Evolutionary conservation across 495 filamentous ascomycete species (phyloP).

Genomic region (Clavariopsis aquatica): DNA sequence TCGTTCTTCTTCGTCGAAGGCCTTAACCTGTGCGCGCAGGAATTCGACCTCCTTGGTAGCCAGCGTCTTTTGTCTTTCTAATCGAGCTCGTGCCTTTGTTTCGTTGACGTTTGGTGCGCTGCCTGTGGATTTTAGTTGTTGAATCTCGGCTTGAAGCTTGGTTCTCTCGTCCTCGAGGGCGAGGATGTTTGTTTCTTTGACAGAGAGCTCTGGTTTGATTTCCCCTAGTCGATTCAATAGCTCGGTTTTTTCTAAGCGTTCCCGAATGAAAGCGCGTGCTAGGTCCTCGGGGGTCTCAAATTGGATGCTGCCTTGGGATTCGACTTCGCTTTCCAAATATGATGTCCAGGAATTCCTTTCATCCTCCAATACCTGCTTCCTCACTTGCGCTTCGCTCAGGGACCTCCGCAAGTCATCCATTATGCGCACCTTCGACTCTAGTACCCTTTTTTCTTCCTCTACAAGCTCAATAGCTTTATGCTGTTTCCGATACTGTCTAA

Average conservation of each 20-base stretch:
- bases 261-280: slow-evolving; percentile 77
- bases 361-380: slow-evolving; percentile 84
- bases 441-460: slow-evolving; percentile 86
- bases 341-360: slow-evolving; percentile 84
- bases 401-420: slow-evolving; percentile 74
- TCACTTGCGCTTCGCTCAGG: slow-evolving; percentile 73
- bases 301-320: slow-evolving; percentile 58
- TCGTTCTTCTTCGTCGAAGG: slow-evolving; percentile 84
- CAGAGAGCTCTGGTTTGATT: slow-evolving; percentile 73
- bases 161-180: slow-evolving; percentile 67
- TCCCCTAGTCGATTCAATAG: slow-evolving; percentile 76
- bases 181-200: slow-evolving; percentile 77
- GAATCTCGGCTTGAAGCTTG: slow-evolving; percentile 63
- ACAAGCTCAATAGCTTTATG: slow-evolving; percentile 89
- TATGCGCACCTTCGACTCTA: slow-evolving; percentile 74
- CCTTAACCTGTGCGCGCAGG: slow-evolving; percentile 86
- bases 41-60: slow-evolving; percentile 92
- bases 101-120: slow-evolving; percentile 47
- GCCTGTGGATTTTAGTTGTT: slow-evolving; percentile 60
- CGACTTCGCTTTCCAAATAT: slow-evolving; percentile 70
- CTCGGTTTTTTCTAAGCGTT: slow-evolving; percentile 74
- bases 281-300: slow-evolving; percentile 89
- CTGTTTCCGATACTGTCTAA: slow-evolving; percentile 74
- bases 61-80: slow-evolving; percentile 81
- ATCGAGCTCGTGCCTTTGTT: slow-evolving; percentile 62